phyloP scores from a whole-genome alignment of 1,139 yeast genomes.

The Sporopachydermia cereana region DNA sequence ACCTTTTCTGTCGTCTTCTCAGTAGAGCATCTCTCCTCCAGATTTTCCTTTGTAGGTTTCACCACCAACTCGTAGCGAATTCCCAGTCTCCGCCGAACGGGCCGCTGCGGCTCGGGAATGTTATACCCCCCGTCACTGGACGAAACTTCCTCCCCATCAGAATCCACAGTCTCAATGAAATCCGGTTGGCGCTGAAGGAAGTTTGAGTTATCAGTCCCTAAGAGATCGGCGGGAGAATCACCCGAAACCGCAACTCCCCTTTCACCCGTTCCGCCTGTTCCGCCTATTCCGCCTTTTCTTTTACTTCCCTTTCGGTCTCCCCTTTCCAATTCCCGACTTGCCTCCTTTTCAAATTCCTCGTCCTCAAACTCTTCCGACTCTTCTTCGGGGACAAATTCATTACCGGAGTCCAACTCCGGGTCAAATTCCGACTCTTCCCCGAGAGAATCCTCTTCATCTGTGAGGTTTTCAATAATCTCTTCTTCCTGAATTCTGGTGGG shows the following conservation, averaged over 20 bases:
- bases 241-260: not conserved
- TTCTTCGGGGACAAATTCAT: constrained; percentile 11
- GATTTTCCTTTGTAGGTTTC: not conserved
- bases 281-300: not conserved
- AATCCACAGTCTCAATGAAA: not conserved
- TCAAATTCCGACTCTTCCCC: constrained; percentile 6
- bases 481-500: constrained; percentile 3
- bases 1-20: not conserved
- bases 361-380: constrained; percentile 19
- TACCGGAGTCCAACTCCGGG: constrained; percentile 5
- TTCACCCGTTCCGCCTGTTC: not conserved
- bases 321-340: constrained; percentile 4
- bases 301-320: not conserved
- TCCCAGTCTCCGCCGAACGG: not conserved
- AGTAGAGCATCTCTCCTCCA: not conserved
- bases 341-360: constrained; percentile 12
- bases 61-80: constrained; percentile 1
- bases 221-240: not conserved
- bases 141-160: not conserved
- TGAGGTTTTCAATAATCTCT: not conserved
- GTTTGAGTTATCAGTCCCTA: not conserved
- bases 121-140: too few species aligned
- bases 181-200: not conserved
- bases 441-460: not conserved
- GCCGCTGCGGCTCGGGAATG: not conserved